Evolutionary conservation across 2,329 filamentous ascomycete genomes (phyloP).

Genomic region (Fusarium sp.): DNA sequence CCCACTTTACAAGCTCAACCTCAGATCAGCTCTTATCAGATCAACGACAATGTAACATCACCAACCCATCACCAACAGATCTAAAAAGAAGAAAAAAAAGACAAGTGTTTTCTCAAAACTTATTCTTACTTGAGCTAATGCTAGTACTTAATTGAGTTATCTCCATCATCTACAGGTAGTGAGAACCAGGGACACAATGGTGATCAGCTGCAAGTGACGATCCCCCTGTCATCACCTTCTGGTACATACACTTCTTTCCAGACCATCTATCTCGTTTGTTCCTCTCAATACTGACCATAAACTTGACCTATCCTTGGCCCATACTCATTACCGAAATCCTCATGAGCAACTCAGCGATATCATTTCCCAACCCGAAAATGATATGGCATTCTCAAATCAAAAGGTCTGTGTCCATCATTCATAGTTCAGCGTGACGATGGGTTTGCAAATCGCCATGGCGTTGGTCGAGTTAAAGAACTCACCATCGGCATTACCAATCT

Average conservation of each 20-base stretch:
- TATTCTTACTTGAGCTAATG: neutral
- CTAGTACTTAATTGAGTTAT: too few relatives aligned
- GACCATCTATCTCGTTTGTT: neutral
- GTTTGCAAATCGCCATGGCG: slow-evolving; percentile 8
- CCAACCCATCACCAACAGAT: neutral
- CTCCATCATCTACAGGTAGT: neutral
- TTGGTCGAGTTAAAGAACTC: slow-evolving; percentile 1
- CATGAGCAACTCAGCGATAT: neutral
- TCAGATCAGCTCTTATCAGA: slow-evolving; percentile 11
- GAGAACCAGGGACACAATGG: neutral
- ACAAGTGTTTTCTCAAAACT: neutral
- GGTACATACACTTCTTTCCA: neutral
- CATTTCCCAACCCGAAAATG: neutral
- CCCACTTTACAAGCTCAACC: slow-evolving; percentile 19
- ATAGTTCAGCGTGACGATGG: slow-evolving; percentile 8
- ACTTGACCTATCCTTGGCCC: neutral
- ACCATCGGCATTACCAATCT: slow-evolving; percentile 32
- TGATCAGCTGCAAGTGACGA: neutral
- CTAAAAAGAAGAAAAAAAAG: too few relatives aligned
- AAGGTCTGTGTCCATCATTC: neutral
- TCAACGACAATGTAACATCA: slow-evolving; percentile 1
- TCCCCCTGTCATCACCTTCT: neutral
- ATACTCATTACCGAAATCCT: neutral
- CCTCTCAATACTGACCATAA: neutral
- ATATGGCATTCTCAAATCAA: neutral